A percentile compares a stretch with the other conserved stretches of the same genome.
Conservation (phyloP, 768 basidiomycete species). For the Naganishia randhawae region DNA sequence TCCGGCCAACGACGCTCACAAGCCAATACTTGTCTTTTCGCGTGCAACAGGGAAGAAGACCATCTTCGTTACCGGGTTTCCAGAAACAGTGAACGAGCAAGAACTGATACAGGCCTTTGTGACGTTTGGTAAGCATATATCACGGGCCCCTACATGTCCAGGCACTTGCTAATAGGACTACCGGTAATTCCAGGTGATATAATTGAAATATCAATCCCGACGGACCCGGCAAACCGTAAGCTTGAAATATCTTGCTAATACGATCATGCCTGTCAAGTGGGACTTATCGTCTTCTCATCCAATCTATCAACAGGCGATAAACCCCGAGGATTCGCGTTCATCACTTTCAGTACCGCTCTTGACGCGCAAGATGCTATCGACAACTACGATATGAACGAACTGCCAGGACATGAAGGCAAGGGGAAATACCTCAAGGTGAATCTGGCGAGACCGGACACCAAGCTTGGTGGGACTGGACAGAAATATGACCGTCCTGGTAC, state of each 20-base stretch:
- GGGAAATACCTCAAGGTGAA: constrained; percentile 59
- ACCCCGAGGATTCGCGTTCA: constrained; percentile 82
- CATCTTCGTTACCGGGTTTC: constrained; percentile 63
- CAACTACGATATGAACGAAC: constrained; percentile 95
- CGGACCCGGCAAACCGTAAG: constrained; percentile 67
- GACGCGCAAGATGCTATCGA: constrained; percentile 97
- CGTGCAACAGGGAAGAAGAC: constrained; percentile 40
- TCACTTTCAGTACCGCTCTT: constrained; percentile 71
- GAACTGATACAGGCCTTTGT: constrained; percentile 74
- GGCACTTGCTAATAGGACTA: constrained; percentile 1
- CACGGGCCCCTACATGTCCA: constrained; percentile 2
- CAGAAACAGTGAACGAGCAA: constrained; percentile 76
- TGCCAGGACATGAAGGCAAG: constrained; percentile 69
- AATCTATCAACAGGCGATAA: constrained; percentile 32
- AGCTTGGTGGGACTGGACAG: constrained; percentile 45
- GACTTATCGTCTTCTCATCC: background rate
- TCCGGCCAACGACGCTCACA: background rate
- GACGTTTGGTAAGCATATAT: constrained; percentile 67
- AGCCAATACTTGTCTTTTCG: background rate
- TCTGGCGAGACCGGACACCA: constrained; percentile 78
- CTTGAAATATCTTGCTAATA: constrained; percentile 13
- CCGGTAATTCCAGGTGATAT: constrained; percentile 73
- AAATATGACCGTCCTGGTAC: constrained; percentile 45
- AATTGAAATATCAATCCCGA: constrained; percentile 83
- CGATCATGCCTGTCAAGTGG: background rate